These are phyloP conservation scores for Crithidia sp. DNA, from an alignment of 208 protist genomes.

Conservation along the genomic window DNA sequence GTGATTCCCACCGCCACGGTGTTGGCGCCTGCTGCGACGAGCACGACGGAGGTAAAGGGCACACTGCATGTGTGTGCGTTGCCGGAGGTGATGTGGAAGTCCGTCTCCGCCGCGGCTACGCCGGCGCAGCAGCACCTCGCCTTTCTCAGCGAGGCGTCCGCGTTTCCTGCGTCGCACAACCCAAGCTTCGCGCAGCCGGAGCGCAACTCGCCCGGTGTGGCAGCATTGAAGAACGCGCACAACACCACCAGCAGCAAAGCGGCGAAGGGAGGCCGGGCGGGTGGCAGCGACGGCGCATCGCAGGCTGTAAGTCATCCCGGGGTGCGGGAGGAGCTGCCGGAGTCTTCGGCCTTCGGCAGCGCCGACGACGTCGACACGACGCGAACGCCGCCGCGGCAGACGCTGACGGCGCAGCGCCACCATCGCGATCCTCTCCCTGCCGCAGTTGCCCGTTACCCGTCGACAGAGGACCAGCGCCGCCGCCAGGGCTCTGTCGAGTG, in stretches of 20 bases:
- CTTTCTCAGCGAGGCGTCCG: conserved; percentile 21
- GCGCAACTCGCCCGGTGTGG: not conserved
- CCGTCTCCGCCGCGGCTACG: conserved; percentile 11
- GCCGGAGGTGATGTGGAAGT: conserved; percentile 26
- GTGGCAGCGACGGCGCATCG: no score
- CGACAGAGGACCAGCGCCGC: conserved; percentile 6
- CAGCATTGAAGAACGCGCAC: no score
- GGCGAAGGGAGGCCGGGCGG: no score
- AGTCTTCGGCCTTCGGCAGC: conserved; percentile 7
- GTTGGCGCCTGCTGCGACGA: not conserved
- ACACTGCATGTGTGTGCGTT: conserved; percentile 28
- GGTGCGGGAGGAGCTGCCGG: conserved; percentile 10
- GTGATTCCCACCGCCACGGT: conserved; percentile 10
- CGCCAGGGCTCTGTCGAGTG: not conserved
- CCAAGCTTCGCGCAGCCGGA: conserved; percentile 7
- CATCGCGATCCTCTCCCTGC: not conserved
- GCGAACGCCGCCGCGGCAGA: conserved; percentile 3
- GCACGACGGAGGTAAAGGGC: not conserved
- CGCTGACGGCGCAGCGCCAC: conserved; percentile 10
- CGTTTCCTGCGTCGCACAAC: conserved; percentile 14
- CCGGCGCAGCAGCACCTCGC: conserved; percentile 24
- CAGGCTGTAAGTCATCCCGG: no score
- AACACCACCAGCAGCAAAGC: no score
- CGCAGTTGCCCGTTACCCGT: not conserved
- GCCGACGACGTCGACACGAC: conserved; percentile 9